Conservation (phyloP, 768 basidiomycete species). For the Trametes villosa region DNA sequence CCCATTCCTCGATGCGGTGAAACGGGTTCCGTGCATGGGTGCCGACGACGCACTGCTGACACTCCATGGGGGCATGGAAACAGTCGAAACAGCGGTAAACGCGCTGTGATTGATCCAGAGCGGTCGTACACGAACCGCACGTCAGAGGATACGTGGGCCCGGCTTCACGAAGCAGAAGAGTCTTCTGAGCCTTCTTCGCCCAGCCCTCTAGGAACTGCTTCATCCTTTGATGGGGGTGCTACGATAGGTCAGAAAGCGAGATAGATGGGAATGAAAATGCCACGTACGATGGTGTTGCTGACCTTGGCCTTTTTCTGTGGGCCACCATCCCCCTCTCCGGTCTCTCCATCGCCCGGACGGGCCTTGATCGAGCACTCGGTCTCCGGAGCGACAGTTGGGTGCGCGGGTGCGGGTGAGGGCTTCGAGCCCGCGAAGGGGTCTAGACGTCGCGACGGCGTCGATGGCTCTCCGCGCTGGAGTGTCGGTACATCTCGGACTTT, state of each 20-base stretch:
- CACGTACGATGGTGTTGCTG: background rate
- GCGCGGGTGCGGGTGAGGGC: no score
- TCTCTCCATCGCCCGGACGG: no score
- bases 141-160: background rate
- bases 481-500: no score
- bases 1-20: constrained; percentile 8
- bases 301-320: background rate
- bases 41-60: background rate
- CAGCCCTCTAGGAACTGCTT: background rate
- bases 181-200: background rate
- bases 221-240: background rate
- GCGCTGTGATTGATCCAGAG: background rate
- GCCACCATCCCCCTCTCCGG: no score
- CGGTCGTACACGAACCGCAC: background rate
- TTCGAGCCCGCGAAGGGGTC: no score
- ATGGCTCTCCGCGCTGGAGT: no score
- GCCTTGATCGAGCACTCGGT: no score
- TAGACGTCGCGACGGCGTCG: no score
- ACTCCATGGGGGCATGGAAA: background rate
- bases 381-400: no score
- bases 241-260: background rate
- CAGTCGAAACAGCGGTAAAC: background rate
- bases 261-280: background rate
- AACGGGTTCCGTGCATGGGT: background rate
- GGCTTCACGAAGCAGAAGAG: background rate